Conservation (phyloP, 495 filamentous ascomycete species). For the Physcia stellaris region DNA sequence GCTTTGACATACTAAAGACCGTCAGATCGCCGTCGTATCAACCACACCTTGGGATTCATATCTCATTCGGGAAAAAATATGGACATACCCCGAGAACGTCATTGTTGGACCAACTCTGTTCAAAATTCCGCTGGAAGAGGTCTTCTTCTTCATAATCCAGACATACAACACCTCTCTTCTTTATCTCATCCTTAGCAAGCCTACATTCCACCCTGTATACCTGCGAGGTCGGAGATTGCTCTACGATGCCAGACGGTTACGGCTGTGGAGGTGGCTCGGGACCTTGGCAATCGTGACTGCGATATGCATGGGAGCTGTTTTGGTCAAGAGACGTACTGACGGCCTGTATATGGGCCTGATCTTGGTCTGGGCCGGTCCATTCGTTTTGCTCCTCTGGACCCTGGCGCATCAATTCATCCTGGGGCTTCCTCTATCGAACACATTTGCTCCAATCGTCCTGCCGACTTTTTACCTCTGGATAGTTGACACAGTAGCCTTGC, state of each 20-base stretch:
- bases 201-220: slow-evolving; percentile 42
- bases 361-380: slow-evolving; percentile 48
- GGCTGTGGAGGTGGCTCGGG: slow-evolving; percentile 20
- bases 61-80: slow-evolving; percentile 45
- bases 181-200: slow-evolving; percentile 50
- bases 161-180: slow-evolving; percentile 55
- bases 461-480: slow-evolving; percentile 56
- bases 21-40: slow-evolving; percentile 39
- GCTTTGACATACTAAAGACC: not conserved
- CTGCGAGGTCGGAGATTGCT: slow-evolving; percentile 21
- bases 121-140: slow-evolving; percentile 48
- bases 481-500: slow-evolving; percentile 47
- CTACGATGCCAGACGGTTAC: slow-evolving; percentile 10
- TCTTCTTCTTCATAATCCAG: slow-evolving; percentile 67
- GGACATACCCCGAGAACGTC: slow-evolving; percentile 51
- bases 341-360: slow-evolving; percentile 54
- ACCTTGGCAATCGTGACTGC: slow-evolving; percentile 25
- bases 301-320: slow-evolving; percentile 23
- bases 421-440: slow-evolving; percentile 35
- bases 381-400: slow-evolving; percentile 47
- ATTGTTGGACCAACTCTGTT: slow-evolving; percentile 43
- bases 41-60: slow-evolving; percentile 64
- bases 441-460: slow-evolving; percentile 38
- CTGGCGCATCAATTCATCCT: slow-evolving; percentile 45
- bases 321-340: slow-evolving; percentile 26